These are phyloP conservation scores for Neonectria neomacrospora DNA, from an alignment of 2,329 filamentous ascomycete species.

Conservation along the genomic window DNA sequence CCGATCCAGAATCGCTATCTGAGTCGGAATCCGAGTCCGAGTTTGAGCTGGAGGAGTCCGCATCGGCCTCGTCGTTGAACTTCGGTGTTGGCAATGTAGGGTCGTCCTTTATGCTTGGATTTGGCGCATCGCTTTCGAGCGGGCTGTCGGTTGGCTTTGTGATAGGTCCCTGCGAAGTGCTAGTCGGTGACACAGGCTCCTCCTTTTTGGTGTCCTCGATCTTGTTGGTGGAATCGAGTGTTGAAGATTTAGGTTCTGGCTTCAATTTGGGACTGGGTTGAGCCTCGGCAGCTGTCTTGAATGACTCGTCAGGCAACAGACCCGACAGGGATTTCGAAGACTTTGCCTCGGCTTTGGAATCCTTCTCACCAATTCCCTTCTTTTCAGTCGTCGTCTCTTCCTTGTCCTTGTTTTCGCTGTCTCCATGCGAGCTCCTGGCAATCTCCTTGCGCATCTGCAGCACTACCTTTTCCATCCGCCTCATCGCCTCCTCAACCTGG, in stretches of 20 bases:
- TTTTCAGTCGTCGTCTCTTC: conserved; percentile 30
- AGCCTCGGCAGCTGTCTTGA: conserved; percentile 32
- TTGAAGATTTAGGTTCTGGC: conserved; percentile 20
- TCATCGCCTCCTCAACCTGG: conserved; percentile 43
- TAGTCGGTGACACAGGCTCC: neutral
- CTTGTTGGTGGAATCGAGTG: conserved; percentile 17
- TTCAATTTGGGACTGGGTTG: conserved; percentile 2
- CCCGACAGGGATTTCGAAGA: conserved; percentile 29
- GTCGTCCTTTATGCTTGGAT: conserved; percentile 28
- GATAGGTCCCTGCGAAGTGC: conserved; percentile 7
- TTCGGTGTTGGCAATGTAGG: conserved; percentile 28
- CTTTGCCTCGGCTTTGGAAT: conserved; percentile 20
- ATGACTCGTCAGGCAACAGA: conserved; percentile 38
- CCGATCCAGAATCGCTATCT: conserved; percentile 39
- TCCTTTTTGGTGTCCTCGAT: conserved; percentile 26
- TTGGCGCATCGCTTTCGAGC: conserved; percentile 23
- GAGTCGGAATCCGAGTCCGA: conserved; percentile 37
- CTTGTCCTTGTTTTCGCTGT: conserved; percentile 20
- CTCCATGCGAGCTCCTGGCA: conserved; percentile 5
- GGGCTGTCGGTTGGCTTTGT: conserved; percentile 16
- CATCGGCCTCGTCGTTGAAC: conserved; percentile 21
- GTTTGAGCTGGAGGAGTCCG: conserved; percentile 31
- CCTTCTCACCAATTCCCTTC: conserved; percentile 14
- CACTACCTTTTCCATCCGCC: conserved; percentile 40
- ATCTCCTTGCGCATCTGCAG: conserved; percentile 42